Conservation (phyloP, 208 protist genomes). For the Acanthamoeba healyi region DNA sequence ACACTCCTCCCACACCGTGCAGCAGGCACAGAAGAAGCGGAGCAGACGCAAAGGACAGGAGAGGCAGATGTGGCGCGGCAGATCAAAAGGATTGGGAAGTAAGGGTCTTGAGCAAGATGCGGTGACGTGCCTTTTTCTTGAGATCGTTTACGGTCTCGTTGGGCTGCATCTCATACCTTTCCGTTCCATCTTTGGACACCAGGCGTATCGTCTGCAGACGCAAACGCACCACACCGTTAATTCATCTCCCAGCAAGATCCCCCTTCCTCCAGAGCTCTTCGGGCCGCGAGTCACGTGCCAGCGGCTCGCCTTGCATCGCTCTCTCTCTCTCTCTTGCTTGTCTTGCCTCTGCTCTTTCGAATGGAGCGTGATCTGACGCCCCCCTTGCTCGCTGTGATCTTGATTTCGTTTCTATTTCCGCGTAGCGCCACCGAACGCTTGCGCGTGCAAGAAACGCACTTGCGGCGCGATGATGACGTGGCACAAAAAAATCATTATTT, state of each 20-base stretch:
- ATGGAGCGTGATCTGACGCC: too few species aligned
- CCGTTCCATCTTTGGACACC: constrained; percentile 5
- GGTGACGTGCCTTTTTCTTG: neutral
- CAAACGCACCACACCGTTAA: neutral
- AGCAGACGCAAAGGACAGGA: neutral
- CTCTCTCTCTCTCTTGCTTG: too few species aligned
- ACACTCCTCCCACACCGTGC: too few species aligned
- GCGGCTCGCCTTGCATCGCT: neutral
- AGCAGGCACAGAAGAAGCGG: too few species aligned
- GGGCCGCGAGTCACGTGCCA: neutral
- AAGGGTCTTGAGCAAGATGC: neutral
- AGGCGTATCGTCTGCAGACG: neutral
- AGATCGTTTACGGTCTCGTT: neutral
- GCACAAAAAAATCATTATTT: too few species aligned
- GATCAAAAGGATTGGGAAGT: neutral
- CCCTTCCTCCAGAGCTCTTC: neutral
- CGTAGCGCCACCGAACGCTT: too few species aligned
- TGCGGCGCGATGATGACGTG: too few species aligned
- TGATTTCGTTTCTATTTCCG: too few species aligned
- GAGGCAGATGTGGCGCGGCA: neutral
- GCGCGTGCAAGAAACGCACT: too few species aligned
- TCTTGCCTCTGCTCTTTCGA: too few species aligned
- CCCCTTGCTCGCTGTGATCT: too few species aligned
- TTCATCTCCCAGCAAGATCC: neutral
- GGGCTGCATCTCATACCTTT: constrained; percentile 1